Evolutionary conservation across 2,329 filamentous ascomycete species (phyloP).

Genomic region (Neofusicoccum laricinum): DNA sequence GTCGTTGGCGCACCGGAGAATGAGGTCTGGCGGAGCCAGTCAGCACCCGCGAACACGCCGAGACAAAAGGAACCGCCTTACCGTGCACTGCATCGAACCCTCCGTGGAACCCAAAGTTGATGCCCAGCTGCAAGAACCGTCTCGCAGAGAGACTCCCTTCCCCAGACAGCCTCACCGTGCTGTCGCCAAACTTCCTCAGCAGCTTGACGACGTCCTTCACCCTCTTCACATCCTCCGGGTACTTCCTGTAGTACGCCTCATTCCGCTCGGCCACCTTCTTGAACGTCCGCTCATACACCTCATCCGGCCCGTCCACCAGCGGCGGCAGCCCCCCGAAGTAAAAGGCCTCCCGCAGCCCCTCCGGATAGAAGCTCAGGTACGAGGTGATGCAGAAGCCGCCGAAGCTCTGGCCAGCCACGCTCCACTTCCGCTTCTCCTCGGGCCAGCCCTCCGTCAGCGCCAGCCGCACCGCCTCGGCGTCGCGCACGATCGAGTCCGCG

Average conservation of each 20-base stretch:
- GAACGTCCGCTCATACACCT: constrained; percentile 73
- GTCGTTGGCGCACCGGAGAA: constrained; percentile 69
- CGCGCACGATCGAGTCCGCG: constrained; percentile 84
- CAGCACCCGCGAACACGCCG: neutral
- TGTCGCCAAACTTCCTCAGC: constrained; percentile 55
- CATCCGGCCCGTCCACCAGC: constrained; percentile 61
- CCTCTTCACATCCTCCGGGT: constrained; percentile 69
- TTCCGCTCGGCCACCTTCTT: constrained; percentile 69
- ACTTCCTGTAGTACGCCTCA: constrained; percentile 77
- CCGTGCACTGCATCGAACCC: constrained; percentile 72
- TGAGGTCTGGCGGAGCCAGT: constrained; percentile 45
- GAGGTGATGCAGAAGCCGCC: constrained; percentile 83
- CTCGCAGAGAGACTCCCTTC: constrained; percentile 71
- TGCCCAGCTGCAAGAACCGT: constrained; percentile 74
- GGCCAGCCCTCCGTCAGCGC: constrained; percentile 69
- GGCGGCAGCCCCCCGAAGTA: constrained; percentile 81
- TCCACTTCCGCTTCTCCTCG: constrained; percentile 72
- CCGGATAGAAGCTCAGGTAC: constrained; percentile 77
- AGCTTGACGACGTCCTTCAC: constrained; percentile 66
- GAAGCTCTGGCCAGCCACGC: constrained; percentile 85
- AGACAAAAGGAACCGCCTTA: constrained; percentile 23
- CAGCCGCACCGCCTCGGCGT: constrained; percentile 81
- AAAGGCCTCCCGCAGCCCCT: constrained; percentile 77
- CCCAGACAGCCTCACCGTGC: constrained; percentile 64
- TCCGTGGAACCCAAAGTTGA: constrained; percentile 75